Percentiles rank a stretch among this genome's conserved stretches.
Evolutionary conservation across 352 stramenopile genomes (phyloP).

Genomic region (Globisporangium spinosum): DNA sequence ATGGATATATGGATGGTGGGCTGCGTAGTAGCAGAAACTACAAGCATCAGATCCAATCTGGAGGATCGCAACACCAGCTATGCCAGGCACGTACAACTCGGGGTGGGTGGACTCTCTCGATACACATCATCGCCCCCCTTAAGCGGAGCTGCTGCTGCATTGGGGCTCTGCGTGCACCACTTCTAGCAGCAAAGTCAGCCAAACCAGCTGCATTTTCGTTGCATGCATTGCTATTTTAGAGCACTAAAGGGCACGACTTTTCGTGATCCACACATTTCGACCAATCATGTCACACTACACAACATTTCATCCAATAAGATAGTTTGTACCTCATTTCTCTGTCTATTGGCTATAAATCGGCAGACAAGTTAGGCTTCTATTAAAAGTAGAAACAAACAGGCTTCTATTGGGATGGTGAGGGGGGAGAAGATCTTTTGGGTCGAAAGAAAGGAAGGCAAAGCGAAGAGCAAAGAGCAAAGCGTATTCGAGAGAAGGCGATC

Average conservation of each 20-base stretch:
- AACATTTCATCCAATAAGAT: neutral
- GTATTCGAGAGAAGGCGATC: neutral
- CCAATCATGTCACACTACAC: neutral
- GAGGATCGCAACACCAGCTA: neutral
- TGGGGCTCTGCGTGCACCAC: neutral
- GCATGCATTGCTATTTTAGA: neutral
- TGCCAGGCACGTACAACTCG: neutral
- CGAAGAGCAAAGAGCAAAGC: no score
- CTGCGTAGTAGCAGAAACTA: neutral
- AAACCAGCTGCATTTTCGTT: neutral
- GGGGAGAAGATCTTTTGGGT: constrained; percentile 9
- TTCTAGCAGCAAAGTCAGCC: neutral
- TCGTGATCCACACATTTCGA: neutral
- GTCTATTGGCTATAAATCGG: neutral
- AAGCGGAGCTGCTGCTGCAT: neutral
- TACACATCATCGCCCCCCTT: neutral
- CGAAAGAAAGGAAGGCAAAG: neutral
- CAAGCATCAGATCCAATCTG: neutral
- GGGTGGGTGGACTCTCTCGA: neutral
- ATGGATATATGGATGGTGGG: neutral
- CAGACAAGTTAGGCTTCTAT: neutral
- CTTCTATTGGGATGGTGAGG: neutral
- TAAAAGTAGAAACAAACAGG: neutral
- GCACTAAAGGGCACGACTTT: neutral
- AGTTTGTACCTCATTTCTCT: neutral